phyloP scores from a whole-genome alignment of 331 rosid genomes.

The Phaseolus coccineus region DNA sequence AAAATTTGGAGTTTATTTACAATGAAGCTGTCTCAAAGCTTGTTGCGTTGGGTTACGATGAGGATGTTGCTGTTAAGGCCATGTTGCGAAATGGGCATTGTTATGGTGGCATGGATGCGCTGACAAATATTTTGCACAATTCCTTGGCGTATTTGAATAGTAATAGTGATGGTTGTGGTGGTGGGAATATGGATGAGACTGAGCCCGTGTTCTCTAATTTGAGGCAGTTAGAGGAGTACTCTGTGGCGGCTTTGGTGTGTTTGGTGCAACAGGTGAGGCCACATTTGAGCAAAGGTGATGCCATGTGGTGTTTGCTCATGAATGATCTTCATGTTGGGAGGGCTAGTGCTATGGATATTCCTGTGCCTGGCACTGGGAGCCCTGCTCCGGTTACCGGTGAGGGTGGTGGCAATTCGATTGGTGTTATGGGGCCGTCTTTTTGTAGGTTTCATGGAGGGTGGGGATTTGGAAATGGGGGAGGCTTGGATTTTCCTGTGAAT shows the following conservation, averaged over 20 bases:
- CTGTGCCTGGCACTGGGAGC: conserved; percentile 51
- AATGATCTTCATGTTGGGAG: conserved; percentile 93
- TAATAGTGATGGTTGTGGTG: conserved; percentile 43
- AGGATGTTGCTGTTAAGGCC: conserved; percentile 73
- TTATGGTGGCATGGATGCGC: conserved; percentile 84
- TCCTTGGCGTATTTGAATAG: conserved; percentile 74
- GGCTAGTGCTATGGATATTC: conserved; percentile 83
- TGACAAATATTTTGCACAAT: conserved; percentile 76
- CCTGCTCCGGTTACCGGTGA: conserved; percentile 35
- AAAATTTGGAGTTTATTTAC: conserved; percentile 67
- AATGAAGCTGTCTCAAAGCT: conserved; percentile 87
- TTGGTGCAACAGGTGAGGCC: conserved; percentile 88
- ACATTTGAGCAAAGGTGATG: conserved; percentile 88
- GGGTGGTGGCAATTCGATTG: conserved; percentile 53
- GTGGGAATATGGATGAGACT: conserved; percentile 63
- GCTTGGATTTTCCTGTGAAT: conserved; percentile 64
- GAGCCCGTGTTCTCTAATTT: conserved; percentile 75
- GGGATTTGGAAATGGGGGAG: conserved; percentile 84
- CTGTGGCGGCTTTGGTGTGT: conserved; percentile 85
- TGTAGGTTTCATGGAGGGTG: conserved; percentile 95
- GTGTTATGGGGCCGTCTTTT: conserved; percentile 62
- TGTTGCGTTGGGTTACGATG: conserved; percentile 77
- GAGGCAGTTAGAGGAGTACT: conserved; percentile 84
- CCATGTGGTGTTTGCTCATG: conserved; percentile 98
- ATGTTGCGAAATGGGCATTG: conserved; percentile 83